These are phyloP conservation scores for Xylaria sp. DNA, from an alignment of 2,329 filamentous ascomycete species.

Conservation along the genomic window DNA sequence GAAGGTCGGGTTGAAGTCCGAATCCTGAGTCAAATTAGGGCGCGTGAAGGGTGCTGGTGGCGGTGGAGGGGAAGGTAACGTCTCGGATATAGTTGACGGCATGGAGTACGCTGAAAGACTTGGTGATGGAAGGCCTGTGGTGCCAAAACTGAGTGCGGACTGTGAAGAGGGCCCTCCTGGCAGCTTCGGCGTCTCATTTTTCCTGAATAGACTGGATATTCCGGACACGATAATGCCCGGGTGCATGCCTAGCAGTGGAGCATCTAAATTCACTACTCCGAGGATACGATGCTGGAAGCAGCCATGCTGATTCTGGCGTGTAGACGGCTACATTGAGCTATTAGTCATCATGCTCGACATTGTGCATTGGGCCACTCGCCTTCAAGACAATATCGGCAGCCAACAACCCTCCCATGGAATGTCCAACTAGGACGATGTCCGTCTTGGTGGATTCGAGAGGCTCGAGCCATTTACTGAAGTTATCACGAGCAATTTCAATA, in stretches of 20 bases:
- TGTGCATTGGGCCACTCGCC: slow-evolving; percentile 52
- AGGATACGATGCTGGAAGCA: slow-evolving; percentile 78
- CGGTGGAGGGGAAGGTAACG: slow-evolving; percentile 35
- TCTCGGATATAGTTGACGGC: slow-evolving; percentile 40
- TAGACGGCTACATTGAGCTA: slow-evolving; percentile 39
- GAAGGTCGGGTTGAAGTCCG: slow-evolving; percentile 81
- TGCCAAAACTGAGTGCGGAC: slow-evolving; percentile 31
- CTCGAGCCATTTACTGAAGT: slow-evolving; percentile 84
- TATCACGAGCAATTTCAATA: slow-evolving; percentile 79
- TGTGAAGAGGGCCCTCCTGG: slow-evolving; percentile 39
- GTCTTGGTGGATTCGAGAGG: slow-evolving; percentile 79
- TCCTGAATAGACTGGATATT: slow-evolving; percentile 78
- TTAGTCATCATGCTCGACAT: slow-evolving; percentile 32
- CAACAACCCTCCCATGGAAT: slow-evolving; percentile 90
- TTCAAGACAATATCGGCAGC: slow-evolving; percentile 81
- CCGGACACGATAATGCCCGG: slow-evolving; percentile 87
- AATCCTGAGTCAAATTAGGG: slow-evolving; percentile 56
- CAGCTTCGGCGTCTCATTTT: slow-evolving; percentile 49
- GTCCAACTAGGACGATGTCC: slow-evolving; percentile 85
- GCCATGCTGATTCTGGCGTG: slow-evolving; percentile 46
- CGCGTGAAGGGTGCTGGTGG: slow-evolving; percentile 30
- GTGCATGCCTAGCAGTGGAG: slow-evolving; percentile 88
- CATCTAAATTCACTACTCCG: slow-evolving; percentile 84
- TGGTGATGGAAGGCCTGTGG: slow-evolving; percentile 40
- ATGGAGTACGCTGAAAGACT: slow-evolving; percentile 43